These are phyloP conservation scores for Coemansia sp. DNA, from an alignment of 192 early-diverging fungal genomes.

Conservation along the genomic window DNA sequence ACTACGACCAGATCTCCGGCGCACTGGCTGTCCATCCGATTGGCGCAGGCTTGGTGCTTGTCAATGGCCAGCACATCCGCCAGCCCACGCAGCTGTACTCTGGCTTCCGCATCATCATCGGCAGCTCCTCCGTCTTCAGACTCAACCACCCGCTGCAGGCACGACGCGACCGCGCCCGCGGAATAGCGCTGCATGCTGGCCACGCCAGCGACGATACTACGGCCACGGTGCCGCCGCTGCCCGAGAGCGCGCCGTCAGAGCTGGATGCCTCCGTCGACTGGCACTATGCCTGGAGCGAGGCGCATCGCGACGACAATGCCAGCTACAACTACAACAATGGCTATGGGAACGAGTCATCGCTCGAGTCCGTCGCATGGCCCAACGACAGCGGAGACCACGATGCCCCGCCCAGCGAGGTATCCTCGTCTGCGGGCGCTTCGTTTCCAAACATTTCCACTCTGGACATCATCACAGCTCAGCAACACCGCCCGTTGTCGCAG, in stretches of 20 bases:
- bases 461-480: neutral
- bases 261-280: constrained; percentile 63
- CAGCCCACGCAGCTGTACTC: constrained; percentile 62
- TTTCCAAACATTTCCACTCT: neutral
- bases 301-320: constrained; percentile 53
- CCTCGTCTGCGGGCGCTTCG: neutral
- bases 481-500: constrained; percentile 18
- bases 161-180: constrained; percentile 35
- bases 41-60: constrained; percentile 64
- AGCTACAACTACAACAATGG: neutral
- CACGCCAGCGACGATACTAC: constrained; percentile 34
- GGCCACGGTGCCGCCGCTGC: neutral
- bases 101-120: constrained; percentile 79
- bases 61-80: constrained; percentile 72
- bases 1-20: constrained; percentile 56
- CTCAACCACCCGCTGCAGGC: constrained; percentile 84
- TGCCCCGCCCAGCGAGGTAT: neutral
- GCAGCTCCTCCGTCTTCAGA: constrained; percentile 78
- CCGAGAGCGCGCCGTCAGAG: constrained; percentile 5
- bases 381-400: neutral
- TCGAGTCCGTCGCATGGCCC: neutral
- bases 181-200: constrained; percentile 17
- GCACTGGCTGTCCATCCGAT: constrained; percentile 64
- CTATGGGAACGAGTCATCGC: neutral
- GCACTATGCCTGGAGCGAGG: constrained; percentile 75